Evolutionary conservation across 1,139 yeast species (phyloP).

Genomic region (Yamadazyma dushanensis): DNA sequence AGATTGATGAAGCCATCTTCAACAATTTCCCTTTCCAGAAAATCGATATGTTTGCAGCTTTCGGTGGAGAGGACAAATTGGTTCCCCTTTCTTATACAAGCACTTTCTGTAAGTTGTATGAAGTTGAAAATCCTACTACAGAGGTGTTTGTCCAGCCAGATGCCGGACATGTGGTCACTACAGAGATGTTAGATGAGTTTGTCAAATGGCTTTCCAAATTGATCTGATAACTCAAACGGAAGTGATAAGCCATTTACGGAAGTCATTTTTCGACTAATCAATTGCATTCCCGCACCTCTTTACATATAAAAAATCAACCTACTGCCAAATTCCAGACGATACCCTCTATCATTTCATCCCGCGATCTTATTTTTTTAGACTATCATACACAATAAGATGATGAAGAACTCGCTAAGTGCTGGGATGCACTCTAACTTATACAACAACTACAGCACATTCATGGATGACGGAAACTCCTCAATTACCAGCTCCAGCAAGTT

Average conservation of each 20-base stretch:
- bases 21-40: conserved; percentile 35
- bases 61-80: conserved; percentile 36
- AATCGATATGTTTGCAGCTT: conserved; percentile 38
- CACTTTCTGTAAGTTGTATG: conserved; percentile 36
- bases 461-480: conserved; percentile 16
- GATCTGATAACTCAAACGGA: too few relatives aligned
- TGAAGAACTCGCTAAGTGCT: conserved; percentile 18
- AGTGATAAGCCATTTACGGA: too few relatives aligned
- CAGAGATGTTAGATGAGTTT: conserved; percentile 36
- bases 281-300: neutral
- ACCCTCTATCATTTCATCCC: too few relatives aligned
- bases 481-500: conserved; percentile 16
- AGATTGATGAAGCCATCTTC: conserved; percentile 32
- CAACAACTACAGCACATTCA: conserved; percentile 9
- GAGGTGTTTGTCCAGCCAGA: conserved; percentile 31
- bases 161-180: conserved; percentile 37
- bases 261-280: neutral
- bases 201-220: conserved; percentile 31
- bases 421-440: conserved; percentile 18
- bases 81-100: conserved; percentile 38
- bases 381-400: conserved; percentile 12
- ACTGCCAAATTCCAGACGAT: too few relatives aligned
- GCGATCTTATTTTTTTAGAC: too few relatives aligned
- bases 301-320: too few relatives aligned
- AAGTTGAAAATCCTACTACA: conserved; percentile 26